A percentile compares a stretch with the other conserved stretches of the same genome.
Evolutionary conservation across 768 basidiomycete genomes (phyloP).

Genomic region (Lenzites betulinus): DNA sequence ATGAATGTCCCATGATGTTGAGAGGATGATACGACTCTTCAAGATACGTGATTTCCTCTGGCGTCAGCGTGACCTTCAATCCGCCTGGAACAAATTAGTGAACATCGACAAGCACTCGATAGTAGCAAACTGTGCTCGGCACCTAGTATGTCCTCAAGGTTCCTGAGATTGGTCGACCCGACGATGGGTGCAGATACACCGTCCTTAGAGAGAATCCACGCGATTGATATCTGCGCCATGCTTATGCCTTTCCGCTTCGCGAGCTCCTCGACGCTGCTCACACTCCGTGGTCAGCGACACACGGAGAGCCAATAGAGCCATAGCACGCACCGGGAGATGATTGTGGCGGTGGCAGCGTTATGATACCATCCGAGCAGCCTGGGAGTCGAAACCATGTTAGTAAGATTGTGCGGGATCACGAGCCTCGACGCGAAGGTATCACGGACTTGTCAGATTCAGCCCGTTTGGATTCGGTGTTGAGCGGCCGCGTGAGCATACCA

Average conservation of each 20-base stretch:
- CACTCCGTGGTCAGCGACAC: not conserved
- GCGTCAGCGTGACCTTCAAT: not conserved
- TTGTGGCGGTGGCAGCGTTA: not conserved
- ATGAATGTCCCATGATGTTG: not conserved
- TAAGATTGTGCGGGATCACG: not conserved
- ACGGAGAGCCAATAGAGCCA: not conserved
- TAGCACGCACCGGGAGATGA: not conserved
- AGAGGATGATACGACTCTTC: conserved; percentile 47
- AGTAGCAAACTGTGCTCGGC: too few species aligned
- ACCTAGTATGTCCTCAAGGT: conserved; percentile 44
- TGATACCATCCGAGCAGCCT: not conserved
- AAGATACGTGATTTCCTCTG: conserved; percentile 60
- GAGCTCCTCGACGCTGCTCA: conserved; percentile 34
- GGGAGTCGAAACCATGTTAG: not conserved
- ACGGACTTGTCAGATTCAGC: conserved; percentile 29
- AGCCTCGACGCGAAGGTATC: not conserved
- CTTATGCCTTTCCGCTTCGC: conserved; percentile 40
- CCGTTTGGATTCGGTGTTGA: conserved; percentile 27
- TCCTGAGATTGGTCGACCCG: conserved; percentile 41
- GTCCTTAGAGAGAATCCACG: conserved; percentile 29
- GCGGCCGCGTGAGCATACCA: conserved; percentile 36
- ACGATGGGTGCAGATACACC: conserved; percentile 44
- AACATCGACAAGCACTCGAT: not conserved
- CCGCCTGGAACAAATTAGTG: not conserved
- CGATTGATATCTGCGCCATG: conserved; percentile 45